These are phyloP conservation scores for Leccinum angustisporum DNA, from an alignment of 1,284 basidiomycete genomes.

Conservation along the genomic window DNA sequence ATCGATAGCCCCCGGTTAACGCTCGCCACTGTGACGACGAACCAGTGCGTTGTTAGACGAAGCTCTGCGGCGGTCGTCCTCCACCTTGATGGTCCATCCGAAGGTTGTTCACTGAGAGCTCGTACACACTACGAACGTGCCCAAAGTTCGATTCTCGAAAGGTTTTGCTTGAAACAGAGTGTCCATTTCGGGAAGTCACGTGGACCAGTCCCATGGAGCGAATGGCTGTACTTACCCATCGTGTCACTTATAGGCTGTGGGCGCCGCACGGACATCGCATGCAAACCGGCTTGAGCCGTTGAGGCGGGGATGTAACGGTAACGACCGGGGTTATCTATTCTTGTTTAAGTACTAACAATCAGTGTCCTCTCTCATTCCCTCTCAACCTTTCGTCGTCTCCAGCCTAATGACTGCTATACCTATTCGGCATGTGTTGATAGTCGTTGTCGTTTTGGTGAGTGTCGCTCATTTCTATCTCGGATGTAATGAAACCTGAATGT, in stretches of 20 bases:
- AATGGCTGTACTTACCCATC: no score
- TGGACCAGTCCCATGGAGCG: background rate
- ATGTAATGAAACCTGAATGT: background rate
- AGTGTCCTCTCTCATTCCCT: background rate
- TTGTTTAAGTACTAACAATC: background rate
- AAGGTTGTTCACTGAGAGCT: background rate
- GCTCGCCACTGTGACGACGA: background rate
- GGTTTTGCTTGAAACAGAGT: background rate
- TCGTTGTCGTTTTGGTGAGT: constrained; percentile 24
- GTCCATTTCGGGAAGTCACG: background rate
- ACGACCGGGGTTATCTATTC: background rate
- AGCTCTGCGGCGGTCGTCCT: no score
- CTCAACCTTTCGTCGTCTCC: background rate
- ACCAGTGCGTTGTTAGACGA: background rate
- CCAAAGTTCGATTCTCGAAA: background rate
- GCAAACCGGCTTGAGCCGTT: background rate
- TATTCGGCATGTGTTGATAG: constrained; percentile 25
- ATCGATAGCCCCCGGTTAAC: background rate
- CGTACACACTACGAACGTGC: background rate
- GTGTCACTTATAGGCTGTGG: background rate
- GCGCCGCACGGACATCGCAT: background rate
- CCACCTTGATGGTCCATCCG: no score
- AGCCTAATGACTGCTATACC: constrained; percentile 20
- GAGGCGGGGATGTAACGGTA: background rate
- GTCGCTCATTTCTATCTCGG: background rate